Evolutionary conservation across 2,329 filamentous ascomycete genomes (phyloP), one percentile per base, ranked within the genome.

Genomic region (Arachnomyces sp.): DNA sequence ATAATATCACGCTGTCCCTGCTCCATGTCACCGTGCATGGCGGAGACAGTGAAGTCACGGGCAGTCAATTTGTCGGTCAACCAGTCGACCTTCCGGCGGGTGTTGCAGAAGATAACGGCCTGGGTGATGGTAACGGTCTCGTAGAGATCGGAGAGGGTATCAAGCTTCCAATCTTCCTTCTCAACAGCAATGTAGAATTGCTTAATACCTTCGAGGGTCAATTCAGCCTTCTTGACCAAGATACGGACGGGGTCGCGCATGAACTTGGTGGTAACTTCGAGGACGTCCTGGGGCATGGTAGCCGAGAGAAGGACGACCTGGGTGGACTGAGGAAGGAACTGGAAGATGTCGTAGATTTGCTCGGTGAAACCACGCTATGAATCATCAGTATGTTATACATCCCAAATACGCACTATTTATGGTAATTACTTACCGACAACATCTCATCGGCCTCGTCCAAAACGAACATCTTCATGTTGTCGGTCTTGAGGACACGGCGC

Each of bases 91-190:
- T 98, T 98, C 79, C 90, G 85, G 69, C 92, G 86, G 65, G 92
- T 98, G 83, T 98, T 98, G 82, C 92, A 98, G 86, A 98, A 98
- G 74, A 98, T 98, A 71, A 98, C 92, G 45, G 92, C 92, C 72
- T 98, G 92, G 57, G 92, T 98, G 63, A 96, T 98, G 66, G 92
- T 98, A 65, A 98, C 85, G 42, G 92, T 98, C 76, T 98, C 92
- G 77, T 98, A 98, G 56, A 98, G 73, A 72, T 98, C 92, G 60
- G 86, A 96, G 49, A 98, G 86, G 47, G 92, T 98, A 71, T 98
- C 92, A 53, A 98, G 83, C 76, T 98, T 98, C 92, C 92, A 98
- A 65, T 98, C 92, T 70, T 98, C 92, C 80, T 98, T 96, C 78
- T 98, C 92, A 46, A 98, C 92, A 45, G 92, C 92, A 72, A 98